Conservation (phyloP, 1,284 basidiomycete genomes). For the Tremellales sp. region DNA sequence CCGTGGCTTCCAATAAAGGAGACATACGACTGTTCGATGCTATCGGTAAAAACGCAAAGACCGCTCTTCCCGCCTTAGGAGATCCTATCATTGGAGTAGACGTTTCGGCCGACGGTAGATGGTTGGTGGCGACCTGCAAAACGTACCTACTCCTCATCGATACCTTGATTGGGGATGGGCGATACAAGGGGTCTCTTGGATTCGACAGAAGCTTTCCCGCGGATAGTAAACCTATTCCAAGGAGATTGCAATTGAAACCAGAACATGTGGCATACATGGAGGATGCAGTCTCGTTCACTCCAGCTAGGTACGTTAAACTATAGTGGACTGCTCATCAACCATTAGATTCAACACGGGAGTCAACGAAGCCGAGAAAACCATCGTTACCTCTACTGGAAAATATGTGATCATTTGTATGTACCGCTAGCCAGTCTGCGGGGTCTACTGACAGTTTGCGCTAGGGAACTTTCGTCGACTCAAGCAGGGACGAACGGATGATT, state of each 20-base stretch:
- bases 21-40: conserved; percentile 93
- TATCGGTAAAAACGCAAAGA: conserved; percentile 99
- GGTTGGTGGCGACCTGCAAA: conserved; percentile 93
- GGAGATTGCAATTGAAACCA: conserved; percentile 78
- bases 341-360: conserved; percentile 85
- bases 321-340: neutral
- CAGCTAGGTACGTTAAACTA: conserved; percentile 61
- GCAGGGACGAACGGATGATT: conserved; percentile 82
- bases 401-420: conserved; percentile 77
- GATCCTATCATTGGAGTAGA: conserved; percentile 95
- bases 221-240: conserved; percentile 85
- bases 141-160: conserved; percentile 94
- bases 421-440: neutral
- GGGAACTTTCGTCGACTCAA: conserved; percentile 92
- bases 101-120: conserved; percentile 89
- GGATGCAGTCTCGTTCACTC: conserved; percentile 80
- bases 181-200: conserved; percentile 78
- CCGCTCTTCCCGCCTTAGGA: conserved; percentile 90
- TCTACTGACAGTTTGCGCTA: conserved; percentile 5
- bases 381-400: conserved; percentile 93
- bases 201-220: conserved; percentile 97
- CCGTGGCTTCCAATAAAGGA: conserved; percentile 93
- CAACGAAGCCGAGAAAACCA: conserved; percentile 85
- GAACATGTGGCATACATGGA: conserved; percentile 97
- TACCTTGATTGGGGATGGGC: conserved; percentile 87